phyloP scores from a whole-genome alignment of 1,284 basidiomycete species.

The Bondarzewia mesenterica region DNA sequence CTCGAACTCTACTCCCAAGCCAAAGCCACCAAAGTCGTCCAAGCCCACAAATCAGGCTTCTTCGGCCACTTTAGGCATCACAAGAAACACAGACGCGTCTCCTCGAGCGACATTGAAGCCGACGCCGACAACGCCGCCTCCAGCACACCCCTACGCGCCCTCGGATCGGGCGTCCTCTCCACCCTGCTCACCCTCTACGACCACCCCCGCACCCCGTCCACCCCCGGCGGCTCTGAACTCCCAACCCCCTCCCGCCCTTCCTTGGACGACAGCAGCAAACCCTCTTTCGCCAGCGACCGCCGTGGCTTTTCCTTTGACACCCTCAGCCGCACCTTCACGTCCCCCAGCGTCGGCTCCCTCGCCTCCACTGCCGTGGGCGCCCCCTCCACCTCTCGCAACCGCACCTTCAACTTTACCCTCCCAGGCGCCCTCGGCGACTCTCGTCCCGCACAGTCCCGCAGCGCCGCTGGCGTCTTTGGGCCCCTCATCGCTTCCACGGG shows the following conservation, averaged over 20 bases:
- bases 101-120: conserved; percentile 18
- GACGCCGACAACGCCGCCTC: conserved; percentile 15
- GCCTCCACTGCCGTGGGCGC: not conserved
- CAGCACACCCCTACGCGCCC: conserved; percentile 10
- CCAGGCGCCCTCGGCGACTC: conserved; percentile 9
- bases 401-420: not conserved
- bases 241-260: not conserved
- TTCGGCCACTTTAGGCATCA: conserved; percentile 13
- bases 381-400: not conserved
- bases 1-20: conserved; percentile 12
- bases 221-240: conserved; percentile 8
- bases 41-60: conserved; percentile 17
- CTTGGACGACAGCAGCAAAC: conserved; percentile 14
- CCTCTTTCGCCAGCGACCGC: conserved; percentile 3
- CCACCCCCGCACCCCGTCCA: conserved; percentile 22
- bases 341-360: not conserved
- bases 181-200: conserved; percentile 47
- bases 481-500: conserved; percentile 68
- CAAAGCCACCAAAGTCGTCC: conserved; percentile 11
- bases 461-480: conserved; percentile 63
- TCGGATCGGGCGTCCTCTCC: conserved; percentile 41
- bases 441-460: conserved; percentile 42
- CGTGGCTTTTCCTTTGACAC: not conserved
- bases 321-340: not conserved
- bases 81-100: not conserved